Evolutionary conservation across 371 early-diverging fungal species (phyloP).

Genomic region (Lichtheimia ornata): DNA sequence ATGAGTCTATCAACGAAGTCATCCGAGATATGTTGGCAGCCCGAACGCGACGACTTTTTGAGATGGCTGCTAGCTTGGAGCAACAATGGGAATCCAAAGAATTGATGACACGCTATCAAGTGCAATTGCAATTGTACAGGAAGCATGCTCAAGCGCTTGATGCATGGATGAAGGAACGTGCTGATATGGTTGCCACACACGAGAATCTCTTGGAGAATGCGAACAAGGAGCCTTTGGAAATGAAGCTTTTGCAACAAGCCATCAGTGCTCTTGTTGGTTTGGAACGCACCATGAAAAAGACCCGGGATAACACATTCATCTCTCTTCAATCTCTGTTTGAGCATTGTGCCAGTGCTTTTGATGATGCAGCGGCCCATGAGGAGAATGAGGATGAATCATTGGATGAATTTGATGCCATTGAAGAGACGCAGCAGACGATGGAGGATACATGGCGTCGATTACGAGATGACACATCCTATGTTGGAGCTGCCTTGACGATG

Average conservation of each 20-base stretch:
- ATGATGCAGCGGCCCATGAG: not conserved
- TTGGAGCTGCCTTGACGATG: conserved; percentile 19
- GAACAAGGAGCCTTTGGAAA: conserved; percentile 11
- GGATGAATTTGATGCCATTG: conserved; percentile 13
- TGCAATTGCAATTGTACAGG: conserved; percentile 30
- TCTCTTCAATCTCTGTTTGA: conserved; percentile 18
- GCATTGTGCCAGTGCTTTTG: conserved; percentile 20
- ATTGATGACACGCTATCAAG: conserved; percentile 34
- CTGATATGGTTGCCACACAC: conserved; percentile 17
- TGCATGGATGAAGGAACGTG: conserved; percentile 33
- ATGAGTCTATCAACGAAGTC: conserved; percentile 37
- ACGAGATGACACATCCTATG: conserved; percentile 19
- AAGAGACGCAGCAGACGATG: conserved; percentile 7
- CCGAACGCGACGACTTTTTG: conserved; percentile 21
- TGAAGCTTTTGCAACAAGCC: conserved; percentile 31
- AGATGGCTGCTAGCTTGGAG: conserved; percentile 30
- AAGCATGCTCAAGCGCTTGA: conserved; percentile 28
- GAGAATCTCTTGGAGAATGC: conserved; percentile 16
- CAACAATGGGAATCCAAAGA: conserved; percentile 34
- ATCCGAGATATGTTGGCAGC: conserved; percentile 39
- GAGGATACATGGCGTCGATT: conserved; percentile 30
- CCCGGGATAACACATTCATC: conserved; percentile 12
- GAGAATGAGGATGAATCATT: conserved; percentile 8
- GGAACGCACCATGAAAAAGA: conserved; percentile 17
- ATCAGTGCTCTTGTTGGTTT: conserved; percentile 38